Percentiles rank a stretch among this genome's conserved stretches.
phyloP scores from a whole-genome alignment of 1,284 basidiomycete genomes.

The Fomes fomentarius region DNA sequence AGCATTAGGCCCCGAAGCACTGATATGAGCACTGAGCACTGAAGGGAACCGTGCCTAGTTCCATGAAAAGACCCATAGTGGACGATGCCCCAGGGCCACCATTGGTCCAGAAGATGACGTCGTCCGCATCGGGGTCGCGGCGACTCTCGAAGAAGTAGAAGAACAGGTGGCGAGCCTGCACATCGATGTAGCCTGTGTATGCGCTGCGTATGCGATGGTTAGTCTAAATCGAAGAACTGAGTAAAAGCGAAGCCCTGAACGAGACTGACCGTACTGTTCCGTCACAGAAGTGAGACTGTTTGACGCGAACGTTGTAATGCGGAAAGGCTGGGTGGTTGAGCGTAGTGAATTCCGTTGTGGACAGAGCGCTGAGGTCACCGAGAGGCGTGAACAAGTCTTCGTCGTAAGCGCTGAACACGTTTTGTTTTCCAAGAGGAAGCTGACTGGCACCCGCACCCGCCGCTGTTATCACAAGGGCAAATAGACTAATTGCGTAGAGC shows the following conservation, averaged over 20 bases:
- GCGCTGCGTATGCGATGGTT: background rate
- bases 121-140: conserved; percentile 62
- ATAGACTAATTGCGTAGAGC: no score
- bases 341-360: conserved; percentile 45
- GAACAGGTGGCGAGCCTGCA: conserved; percentile 74
- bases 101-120: conserved; percentile 70
- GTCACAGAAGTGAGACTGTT: conserved; percentile 36
- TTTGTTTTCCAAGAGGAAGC: no score
- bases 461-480: no score
- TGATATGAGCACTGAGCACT: background rate
- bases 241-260: no score
- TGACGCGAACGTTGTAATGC: conserved; percentile 50
- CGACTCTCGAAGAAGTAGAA: conserved; percentile 84
- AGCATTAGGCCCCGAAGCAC: background rate
- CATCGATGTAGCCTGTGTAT: conserved; percentile 65
- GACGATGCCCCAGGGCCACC: conserved; percentile 53
- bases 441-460: no score
- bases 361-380: conserved; percentile 43
- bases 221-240: no score
- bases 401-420: conserved; percentile 30
- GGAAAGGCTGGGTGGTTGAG: conserved; percentile 57
- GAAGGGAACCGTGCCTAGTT: conserved; percentile 47
- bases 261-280: conserved; percentile 23
- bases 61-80: conserved; percentile 62
- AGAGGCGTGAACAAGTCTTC: conserved; percentile 43